phyloP scores from a whole-genome alignment of 2,329 filamentous ascomycete species.

The Alternaria longipes region DNA sequence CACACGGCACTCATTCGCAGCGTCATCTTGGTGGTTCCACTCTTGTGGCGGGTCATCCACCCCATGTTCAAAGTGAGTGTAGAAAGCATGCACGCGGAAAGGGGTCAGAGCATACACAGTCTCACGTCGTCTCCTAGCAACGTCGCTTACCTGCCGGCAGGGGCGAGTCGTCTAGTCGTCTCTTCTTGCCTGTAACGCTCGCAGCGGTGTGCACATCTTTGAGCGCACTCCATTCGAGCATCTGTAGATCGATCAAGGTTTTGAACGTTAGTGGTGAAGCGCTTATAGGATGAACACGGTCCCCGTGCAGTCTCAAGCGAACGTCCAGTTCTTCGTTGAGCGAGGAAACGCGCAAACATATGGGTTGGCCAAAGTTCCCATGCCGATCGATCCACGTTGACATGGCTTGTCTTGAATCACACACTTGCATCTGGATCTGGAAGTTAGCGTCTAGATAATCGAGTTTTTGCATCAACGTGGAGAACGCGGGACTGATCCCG shows the following conservation, averaged over 20 bases:
- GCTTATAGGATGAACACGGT: conserved; percentile 1
- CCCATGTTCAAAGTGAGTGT: neutral
- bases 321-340: conserved; percentile 1
- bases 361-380: conserved; percentile 1
- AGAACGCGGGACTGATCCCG: neutral
- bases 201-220: neutral
- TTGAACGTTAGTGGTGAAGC: neutral
- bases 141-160: neutral
- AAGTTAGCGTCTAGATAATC: neutral
- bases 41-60: neutral
- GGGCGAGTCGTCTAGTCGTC: neutral
- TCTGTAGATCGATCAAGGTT: conserved; percentile 1
- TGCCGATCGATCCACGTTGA: neutral
- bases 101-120: neutral
- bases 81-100: neutral
- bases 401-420: neutral
- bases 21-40: neutral
- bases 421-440: neutral
- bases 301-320: neutral
- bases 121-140: neutral
- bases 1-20: neutral
- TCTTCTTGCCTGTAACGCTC: neutral
- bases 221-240: conserved; percentile 6
- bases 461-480: neutral
- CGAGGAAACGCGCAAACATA: neutral